Evolutionary conservation across 768 basidiomycete species (phyloP).

Genomic region (Lentinus brumalis): DNA sequence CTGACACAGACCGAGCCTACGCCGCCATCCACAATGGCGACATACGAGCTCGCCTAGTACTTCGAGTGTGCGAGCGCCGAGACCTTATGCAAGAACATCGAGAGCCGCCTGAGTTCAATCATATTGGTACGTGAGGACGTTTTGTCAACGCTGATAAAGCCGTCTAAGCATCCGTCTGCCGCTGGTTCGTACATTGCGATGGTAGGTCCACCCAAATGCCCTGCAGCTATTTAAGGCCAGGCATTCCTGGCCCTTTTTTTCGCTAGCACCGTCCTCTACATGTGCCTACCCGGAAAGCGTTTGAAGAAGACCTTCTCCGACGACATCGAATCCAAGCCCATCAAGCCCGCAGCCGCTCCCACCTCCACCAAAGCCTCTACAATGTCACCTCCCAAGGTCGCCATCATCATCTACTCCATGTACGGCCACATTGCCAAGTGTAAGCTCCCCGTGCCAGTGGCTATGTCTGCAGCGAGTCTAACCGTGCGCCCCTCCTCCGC

Average conservation of each 20-base stretch:
- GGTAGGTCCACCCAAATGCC: not conserved
- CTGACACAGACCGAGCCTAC: not conserved
- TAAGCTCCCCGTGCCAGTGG: conserved; percentile 35
- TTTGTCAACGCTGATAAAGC: no score
- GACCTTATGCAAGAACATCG: no score
- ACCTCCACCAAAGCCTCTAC: conserved; percentile 8
- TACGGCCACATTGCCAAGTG: conserved; percentile 74
- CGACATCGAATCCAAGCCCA: conserved; percentile 11
- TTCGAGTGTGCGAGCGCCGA: no score
- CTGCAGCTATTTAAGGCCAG: conserved; percentile 1
- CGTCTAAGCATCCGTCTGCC: no score
- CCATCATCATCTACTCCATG: conserved; percentile 75
- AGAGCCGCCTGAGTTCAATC: no score
- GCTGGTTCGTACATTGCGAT: no score
- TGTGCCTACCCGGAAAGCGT: conserved; percentile 27
- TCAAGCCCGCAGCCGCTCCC: conserved; percentile 8
- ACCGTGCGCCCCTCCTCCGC: conserved; percentile 13
- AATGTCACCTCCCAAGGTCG: conserved; percentile 53
- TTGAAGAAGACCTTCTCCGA: conserved; percentile 21
- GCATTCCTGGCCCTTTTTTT: not conserved
- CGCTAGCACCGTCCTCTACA: conserved; percentile 4
- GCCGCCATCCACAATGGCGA: not conserved
- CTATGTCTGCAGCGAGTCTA: not conserved
- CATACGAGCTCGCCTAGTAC: no score
- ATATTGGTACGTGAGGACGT: no score